Base-by-base conservation (phyloP, 2,329 filamentous ascomycete species). In the Aspergillus unguis region DNA sequence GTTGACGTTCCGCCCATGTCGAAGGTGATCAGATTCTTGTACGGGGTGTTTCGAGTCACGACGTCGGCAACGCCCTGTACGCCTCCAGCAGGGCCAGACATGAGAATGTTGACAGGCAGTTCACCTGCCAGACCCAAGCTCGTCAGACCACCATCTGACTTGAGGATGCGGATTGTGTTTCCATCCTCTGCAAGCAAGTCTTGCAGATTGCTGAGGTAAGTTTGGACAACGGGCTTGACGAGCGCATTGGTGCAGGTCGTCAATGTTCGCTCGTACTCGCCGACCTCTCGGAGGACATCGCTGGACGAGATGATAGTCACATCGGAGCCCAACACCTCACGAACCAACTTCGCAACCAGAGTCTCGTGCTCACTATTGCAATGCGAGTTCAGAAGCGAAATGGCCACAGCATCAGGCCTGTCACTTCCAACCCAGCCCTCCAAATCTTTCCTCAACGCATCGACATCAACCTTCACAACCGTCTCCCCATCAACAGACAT, bases 1-100 rank as follows among this genome's bases (percentile, higher is more conserved):
- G 76, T 78, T 4, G 74, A 77, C 1, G 76, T 79, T 1, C 76
- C 77, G n/a, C 77, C 76, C 75, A 79, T 78, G 48, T 79, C 77
- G 9, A 79, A 66, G 0, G 76, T 78, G 47, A 79, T 77, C 27
- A 78, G 62, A 38, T 77, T 77, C 56, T 76, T 77, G 61, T 74
- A 78, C 0, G 71, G 70, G 0, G 76, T 78, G 48, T 73, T 71
- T 38, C 70, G 72, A 6, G 76, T 68, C 1, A 79, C 71, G 7
- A 75, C 66, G 56, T 78, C 75, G 7, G 74, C 74, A 6, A 78
- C 75, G 11, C 75, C 76, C 43, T 74, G 74, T 7, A 76, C 76
- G n/a, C 76, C 76, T 36, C 76, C 76, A n/a, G 77, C 77, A 1
- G 76, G 76, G 0, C 76, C 76, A 27, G 75, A 77, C 75, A 78